phyloP scores from a whole-genome alignment of 176 grass and related monocot genomes.

The Eremochloa ophiuroides region DNA sequence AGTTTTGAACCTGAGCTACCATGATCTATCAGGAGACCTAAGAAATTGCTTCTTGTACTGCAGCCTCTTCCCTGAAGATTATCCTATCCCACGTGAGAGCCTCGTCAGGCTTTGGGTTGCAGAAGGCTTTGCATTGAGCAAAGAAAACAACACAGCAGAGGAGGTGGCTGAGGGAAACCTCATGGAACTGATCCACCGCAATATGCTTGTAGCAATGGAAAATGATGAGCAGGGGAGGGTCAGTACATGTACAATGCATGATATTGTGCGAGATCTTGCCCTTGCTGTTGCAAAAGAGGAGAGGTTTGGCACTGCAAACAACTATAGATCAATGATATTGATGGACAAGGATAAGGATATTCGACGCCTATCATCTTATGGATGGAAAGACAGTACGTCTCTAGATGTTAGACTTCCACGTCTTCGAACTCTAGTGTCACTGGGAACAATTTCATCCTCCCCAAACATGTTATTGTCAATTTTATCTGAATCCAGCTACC shows the following conservation, averaged over 20 bases:
- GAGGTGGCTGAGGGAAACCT: conserved; percentile 28
- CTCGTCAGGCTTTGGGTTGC: conserved; percentile 31
- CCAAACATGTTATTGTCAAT: not conserved
- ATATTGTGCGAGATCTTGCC: conserved; percentile 21
- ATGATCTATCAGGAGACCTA: conserved; percentile 27
- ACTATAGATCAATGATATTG: not conserved
- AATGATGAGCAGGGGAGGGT: conserved; percentile 24
- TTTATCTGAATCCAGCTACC: not conserved
- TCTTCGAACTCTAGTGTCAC: conserved; percentile 6
- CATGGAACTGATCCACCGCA: conserved; percentile 29
- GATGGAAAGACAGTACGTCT: not conserved
- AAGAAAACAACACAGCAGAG: conserved; percentile 23
- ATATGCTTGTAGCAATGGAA: conserved; percentile 11
- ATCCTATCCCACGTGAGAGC: not conserved
- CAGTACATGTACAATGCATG: conserved; percentile 20
- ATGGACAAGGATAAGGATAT: conserved; percentile 16
- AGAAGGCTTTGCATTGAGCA: conserved; percentile 27
- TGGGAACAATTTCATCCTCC: not conserved
- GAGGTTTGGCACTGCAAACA: conserved; percentile 20
- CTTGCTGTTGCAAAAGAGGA: conserved; percentile 24
- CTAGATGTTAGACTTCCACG: not conserved
- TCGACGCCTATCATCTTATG: conserved; percentile 7
- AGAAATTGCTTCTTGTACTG: conserved; percentile 36
- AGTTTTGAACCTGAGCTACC: conserved; percentile 34
- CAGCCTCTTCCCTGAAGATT: conserved; percentile 32